Conservation (phyloP, 2,329 filamentous ascomycete genomes). For the Aspergillus nomiae region DNA sequence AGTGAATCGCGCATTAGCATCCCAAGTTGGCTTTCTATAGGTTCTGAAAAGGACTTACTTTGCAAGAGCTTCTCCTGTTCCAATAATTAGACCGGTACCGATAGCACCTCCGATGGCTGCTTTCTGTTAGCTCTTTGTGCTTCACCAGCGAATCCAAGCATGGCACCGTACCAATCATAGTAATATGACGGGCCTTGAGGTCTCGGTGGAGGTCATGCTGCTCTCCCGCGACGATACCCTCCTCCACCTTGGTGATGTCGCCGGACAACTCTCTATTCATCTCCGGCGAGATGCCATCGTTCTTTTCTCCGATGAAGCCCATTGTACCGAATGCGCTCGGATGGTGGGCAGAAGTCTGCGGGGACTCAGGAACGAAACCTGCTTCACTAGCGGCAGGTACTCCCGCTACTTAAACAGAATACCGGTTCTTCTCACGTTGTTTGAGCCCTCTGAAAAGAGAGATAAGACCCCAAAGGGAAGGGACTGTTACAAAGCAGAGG, state of each 20-base stretch:
- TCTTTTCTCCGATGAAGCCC: constrained; percentile 18
- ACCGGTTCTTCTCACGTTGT: neutral
- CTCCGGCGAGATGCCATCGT: constrained; percentile 25
- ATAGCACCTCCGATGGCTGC: constrained; percentile 46
- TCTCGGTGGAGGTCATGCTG: constrained; percentile 43
- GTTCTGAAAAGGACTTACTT: constrained; percentile 28
- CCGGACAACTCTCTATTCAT: constrained; percentile 21
- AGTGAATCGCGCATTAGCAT: constrained; percentile 16
- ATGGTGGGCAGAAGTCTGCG: neutral
- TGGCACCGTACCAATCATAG: constrained; percentile 41
- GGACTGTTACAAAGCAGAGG: neutral
- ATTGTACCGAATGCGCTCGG: neutral
- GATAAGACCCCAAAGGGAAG: neutral
- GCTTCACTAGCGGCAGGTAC: neutral
- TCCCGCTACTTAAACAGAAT: neutral
- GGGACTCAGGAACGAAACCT: neutral
- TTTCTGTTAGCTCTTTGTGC: constrained; percentile 14
- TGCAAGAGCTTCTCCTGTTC: constrained; percentile 41
- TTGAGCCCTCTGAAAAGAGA: neutral
- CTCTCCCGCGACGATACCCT: constrained; percentile 27
- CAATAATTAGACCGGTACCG: constrained; percentile 46
- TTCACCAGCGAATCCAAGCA: neutral
- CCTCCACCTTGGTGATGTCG: constrained; percentile 22
- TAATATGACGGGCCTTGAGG: constrained; percentile 44
- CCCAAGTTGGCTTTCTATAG: neutral